Conservation (phyloP, 805 yeast genomes). For the Nakazawaea ishiwadae region DNA sequence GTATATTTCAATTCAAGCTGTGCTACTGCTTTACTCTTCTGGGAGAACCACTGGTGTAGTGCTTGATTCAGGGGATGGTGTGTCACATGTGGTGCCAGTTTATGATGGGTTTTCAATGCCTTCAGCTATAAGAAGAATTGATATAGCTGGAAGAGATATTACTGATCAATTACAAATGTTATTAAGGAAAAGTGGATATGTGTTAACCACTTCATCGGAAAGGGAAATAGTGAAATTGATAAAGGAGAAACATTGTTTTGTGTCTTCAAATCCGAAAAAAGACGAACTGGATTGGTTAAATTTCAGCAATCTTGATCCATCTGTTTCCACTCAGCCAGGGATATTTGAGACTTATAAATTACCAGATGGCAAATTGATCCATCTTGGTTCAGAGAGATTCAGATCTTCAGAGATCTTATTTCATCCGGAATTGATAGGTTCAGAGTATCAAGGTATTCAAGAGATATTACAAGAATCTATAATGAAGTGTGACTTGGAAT, state of each 20-base stretch:
- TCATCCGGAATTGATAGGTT: constrained; percentile 72
- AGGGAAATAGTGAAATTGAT: constrained; percentile 73
- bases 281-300: constrained; percentile 15
- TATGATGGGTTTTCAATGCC: constrained; percentile 84
- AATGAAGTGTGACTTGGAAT: constrained; percentile 69
- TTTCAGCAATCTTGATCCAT: constrained; percentile 8
- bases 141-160: constrained; percentile 83
- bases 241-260: constrained; percentile 70
- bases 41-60: constrained; percentile 92
- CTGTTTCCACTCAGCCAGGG: constrained; percentile 16
- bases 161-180: constrained; percentile 70
- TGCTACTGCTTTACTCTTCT: constrained; percentile 76
- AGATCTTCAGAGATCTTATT: constrained; percentile 81
- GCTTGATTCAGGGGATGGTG: constrained; percentile 92
- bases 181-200: constrained; percentile 62
- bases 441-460: constrained; percentile 67
- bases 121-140: constrained; percentile 65
- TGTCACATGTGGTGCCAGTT: constrained; percentile 81
- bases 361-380: constrained; percentile 80
- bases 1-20: constrained; percentile 72
- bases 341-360: constrained; percentile 44
- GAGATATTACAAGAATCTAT: constrained; percentile 62
- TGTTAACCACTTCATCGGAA: constrained; percentile 69
- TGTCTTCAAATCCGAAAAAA: constrained; percentile 41
- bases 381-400: constrained; percentile 63